phyloP scores from a whole-genome alignment of 805 yeast species.

The Phaffomyces opuntiae region DNA sequence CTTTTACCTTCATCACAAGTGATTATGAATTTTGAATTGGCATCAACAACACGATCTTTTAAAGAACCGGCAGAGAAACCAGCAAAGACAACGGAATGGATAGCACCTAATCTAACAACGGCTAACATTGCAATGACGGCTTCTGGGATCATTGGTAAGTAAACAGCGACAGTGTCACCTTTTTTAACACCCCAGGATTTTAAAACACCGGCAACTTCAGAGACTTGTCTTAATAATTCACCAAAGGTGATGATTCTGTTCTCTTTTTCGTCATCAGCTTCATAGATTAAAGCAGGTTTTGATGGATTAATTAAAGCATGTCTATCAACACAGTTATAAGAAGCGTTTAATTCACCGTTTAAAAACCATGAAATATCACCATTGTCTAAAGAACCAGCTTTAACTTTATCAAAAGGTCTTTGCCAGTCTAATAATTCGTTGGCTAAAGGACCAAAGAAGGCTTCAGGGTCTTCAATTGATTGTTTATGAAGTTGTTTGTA shows the following conservation, averaged over 20 bases:
- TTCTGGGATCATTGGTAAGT: slow-evolving; percentile 97
- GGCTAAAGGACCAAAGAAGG: slow-evolving; percentile 75
- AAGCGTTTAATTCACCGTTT: slow-evolving; percentile 89
- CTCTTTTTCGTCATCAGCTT: slow-evolving; percentile 84
- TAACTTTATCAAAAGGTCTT: slow-evolving; percentile 57
- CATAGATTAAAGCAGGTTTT: slow-evolving; percentile 80
- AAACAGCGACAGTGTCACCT: slow-evolving; percentile 96
- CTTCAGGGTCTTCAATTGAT: slow-evolving; percentile 73
- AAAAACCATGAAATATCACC: slow-evolving; percentile 93
- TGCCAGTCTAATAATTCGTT: slow-evolving; percentile 73
- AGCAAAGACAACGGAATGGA: slow-evolving; percentile 94
- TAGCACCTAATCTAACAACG: slow-evolving; percentile 87
- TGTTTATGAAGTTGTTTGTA: slow-evolving; percentile 64
- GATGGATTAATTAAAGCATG: slow-evolving; percentile 86
- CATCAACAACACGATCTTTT: slow-evolving; percentile 85
- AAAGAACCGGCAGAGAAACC: slow-evolving; percentile 94
- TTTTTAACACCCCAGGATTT: slow-evolving; percentile 78
- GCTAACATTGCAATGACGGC: slow-evolving; percentile 94
- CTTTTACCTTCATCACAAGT: slow-evolving; percentile 94
- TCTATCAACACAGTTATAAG: slow-evolving; percentile 91
- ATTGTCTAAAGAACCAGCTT: slow-evolving; percentile 51
- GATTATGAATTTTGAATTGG: slow-evolving; percentile 76
- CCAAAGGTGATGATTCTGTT: slow-evolving; percentile 75
- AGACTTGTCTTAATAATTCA: slow-evolving; percentile 78
- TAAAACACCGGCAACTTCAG: slow-evolving; percentile 80